Conservation (phyloP, 352 stramenopile genomes). For the Thalassiosira hispida region DNA sequence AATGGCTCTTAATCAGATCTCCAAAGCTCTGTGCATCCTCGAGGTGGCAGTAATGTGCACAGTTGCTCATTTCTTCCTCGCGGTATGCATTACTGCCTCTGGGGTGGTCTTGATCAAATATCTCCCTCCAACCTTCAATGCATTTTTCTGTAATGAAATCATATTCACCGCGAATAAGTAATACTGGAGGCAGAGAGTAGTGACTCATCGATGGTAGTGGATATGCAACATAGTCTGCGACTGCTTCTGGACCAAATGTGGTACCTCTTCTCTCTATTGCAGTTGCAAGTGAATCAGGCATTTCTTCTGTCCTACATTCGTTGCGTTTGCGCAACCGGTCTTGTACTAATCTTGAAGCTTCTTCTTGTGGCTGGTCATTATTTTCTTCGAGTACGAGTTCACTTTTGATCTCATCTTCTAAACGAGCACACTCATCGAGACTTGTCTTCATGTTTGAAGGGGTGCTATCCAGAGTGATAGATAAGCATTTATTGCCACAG, state of each 20-base stretch:
- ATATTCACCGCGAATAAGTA: slow-evolving; percentile 70
- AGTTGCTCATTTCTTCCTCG: slow-evolving; percentile 47
- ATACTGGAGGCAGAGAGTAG: slow-evolving; percentile 24
- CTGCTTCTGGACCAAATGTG: slow-evolving; percentile 39
- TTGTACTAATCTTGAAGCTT: slow-evolving; percentile 29
- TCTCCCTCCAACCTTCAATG: slow-evolving; percentile 61
- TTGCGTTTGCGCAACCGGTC: slow-evolving; percentile 56
- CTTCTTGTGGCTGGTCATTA: slow-evolving; percentile 11
- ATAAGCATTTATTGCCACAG: slow-evolving; percentile 14
- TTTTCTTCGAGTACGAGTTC: slow-evolving; percentile 45
- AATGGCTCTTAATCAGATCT: slow-evolving; percentile 41
- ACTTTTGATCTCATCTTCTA: slow-evolving; percentile 50
- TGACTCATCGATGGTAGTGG: slow-evolving; percentile 12
- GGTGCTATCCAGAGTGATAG: slow-evolving; percentile 51
- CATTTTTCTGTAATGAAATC: slow-evolving; percentile 73
- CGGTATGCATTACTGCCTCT: slow-evolving; percentile 24
- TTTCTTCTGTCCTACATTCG: slow-evolving; percentile 61
- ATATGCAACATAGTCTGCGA: slow-evolving; percentile 57
- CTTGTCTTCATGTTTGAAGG: slow-evolving; percentile 59
- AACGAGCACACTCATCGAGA: slow-evolving; percentile 30
- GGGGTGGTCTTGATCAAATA: slow-evolving; percentile 26
- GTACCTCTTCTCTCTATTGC: slow-evolving; percentile 52
- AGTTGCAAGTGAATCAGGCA: slow-evolving; percentile 56
- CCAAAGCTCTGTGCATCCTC: slow-evolving; percentile 40
- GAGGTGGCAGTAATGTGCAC: slow-evolving; percentile 57